Conservation (phyloP, 306 rosid species). For the Fragaria vesca region DNA sequence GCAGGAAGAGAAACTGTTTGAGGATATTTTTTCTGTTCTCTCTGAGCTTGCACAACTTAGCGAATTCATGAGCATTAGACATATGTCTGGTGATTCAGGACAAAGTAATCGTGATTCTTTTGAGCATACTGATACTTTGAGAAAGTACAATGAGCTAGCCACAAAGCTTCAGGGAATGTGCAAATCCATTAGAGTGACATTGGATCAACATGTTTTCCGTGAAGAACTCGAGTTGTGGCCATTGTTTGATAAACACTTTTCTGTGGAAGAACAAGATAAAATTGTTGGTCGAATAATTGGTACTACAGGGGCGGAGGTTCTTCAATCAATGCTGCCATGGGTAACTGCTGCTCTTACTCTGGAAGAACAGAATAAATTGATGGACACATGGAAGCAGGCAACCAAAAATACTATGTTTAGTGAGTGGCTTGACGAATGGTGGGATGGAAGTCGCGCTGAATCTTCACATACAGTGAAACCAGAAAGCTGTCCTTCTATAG, state of each 20-base stretch:
- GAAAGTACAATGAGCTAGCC: conserved; percentile 38
- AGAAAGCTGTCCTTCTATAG: conserved; percentile 48
- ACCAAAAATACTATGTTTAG: conserved; percentile 89
- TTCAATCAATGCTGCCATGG: conserved; percentile 94
- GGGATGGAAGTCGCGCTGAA: conserved; percentile 64
- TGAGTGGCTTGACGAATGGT: conserved; percentile 92
- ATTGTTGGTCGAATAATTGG: conserved; percentile 89
- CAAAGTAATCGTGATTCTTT: not conserved
- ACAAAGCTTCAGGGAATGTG: conserved; percentile 94
- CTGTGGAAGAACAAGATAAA: conserved; percentile 93
- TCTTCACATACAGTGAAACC: conserved; percentile 44
- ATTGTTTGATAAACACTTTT: conserved; percentile 77
- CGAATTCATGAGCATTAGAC: conserved; percentile 16
- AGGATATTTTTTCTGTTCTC: conserved; percentile 41
- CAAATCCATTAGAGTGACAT: conserved; percentile 78
- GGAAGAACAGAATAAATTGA: conserved; percentile 84
- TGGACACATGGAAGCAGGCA: conserved; percentile 96
- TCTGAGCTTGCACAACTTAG: conserved; percentile 34
- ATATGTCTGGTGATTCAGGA: conserved; percentile 15
- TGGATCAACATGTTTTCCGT: conserved; percentile 86
- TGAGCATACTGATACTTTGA: conserved; percentile 21
- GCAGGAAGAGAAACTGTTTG: conserved; percentile 48
- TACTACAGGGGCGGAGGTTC: conserved; percentile 96
- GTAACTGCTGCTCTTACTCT: conserved; percentile 87
- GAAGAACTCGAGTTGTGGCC: conserved; percentile 96